Evolutionary conservation across 2,329 filamentous ascomycete genomes (phyloP).

Genomic region (Aspergillus quadricinctus): DNA sequence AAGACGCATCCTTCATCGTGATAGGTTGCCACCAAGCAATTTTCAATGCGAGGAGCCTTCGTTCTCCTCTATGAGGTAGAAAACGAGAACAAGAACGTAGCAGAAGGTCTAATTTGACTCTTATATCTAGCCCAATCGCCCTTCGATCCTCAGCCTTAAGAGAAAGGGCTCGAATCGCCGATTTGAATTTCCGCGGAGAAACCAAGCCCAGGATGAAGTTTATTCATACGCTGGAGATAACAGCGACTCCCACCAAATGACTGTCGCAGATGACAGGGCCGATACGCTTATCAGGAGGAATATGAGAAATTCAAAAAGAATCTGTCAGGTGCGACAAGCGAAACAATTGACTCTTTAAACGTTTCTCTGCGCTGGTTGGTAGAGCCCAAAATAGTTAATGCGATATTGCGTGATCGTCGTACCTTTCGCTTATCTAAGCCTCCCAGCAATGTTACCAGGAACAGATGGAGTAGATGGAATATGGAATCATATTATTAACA

Average conservation of each 20-base stretch:
- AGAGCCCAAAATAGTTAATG: constrained; percentile 24
- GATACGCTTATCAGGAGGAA: constrained; percentile 17
- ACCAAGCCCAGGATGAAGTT: constrained; percentile 6
- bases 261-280: constrained; percentile 3
- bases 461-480: not conserved
- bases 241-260: constrained; percentile 5
- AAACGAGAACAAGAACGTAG: not conserved
- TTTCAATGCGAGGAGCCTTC: constrained; percentile 7
- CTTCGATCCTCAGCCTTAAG: not conserved
- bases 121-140: not conserved
- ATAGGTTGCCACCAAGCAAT: constrained; percentile 12
- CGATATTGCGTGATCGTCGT: constrained; percentile 30
- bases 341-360: constrained; percentile 16
- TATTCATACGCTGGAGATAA: constrained; percentile 12
- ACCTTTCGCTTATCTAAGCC: constrained; percentile 17
- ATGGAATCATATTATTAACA: not conserved
- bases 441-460: not conserved
- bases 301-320: constrained; percentile 4
- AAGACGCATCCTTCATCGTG: constrained; percentile 31
- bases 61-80: not conserved
- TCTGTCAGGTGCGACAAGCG: not conserved
- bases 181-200: constrained; percentile 18
- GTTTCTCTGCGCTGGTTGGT: constrained; percentile 8
- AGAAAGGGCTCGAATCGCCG: not conserved
- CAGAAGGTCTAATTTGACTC: not conserved